Base-by-base conservation (phyloP, 768 basidiomycete species). In the Leccinum boreale region DNA sequence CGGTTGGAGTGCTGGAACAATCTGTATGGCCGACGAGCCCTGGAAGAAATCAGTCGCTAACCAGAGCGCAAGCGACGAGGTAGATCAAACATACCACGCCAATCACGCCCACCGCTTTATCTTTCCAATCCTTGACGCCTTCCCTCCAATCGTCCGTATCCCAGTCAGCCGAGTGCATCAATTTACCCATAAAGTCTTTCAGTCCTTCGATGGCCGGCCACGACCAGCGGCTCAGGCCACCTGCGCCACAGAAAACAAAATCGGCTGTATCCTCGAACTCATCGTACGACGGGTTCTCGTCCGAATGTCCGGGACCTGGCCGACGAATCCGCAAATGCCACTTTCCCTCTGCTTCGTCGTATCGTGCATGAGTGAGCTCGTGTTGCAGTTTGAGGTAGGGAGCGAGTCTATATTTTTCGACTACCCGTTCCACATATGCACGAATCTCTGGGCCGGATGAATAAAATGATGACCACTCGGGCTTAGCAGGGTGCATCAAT, bases 381-480 rank as follows among this genome's bases (percentile, higher is more conserved):
- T 86, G 85, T 15, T 74, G 74, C 1, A 86, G 76, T 46, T 79
- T 79, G 65, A 87, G 81, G 67, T 80, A 81, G 7, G 73, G 75
- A 55, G 72, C 67, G 26, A 89, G 74, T 53, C 81, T 74, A 66
- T 83, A 85, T 64, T 82, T 85, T 39, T 82, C 80, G 17, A 80
- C 84, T n/a, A 85, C 75, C 24, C 71, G 68, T 57, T 82, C 72
- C 21, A 87, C 65, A 63, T 87, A 84, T 5, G 71, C 68, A 23
- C 72, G 79, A 31, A 89, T 87, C 66, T 89, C 85, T 5, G 76
- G 68, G 3, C 85, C 85, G 6, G 81, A 73, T 4, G 85, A 77
- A 58, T 86, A 86, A 70, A 82, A 85, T 5, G 79, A 70, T 1
- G 83, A 84, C 85, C 85, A 86, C 36, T 42, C n/a, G 39, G 39